These are phyloP conservation scores for Narthecium ossifragum DNA, from an alignment of 106 monocot genomes.

Conservation along the genomic window DNA sequence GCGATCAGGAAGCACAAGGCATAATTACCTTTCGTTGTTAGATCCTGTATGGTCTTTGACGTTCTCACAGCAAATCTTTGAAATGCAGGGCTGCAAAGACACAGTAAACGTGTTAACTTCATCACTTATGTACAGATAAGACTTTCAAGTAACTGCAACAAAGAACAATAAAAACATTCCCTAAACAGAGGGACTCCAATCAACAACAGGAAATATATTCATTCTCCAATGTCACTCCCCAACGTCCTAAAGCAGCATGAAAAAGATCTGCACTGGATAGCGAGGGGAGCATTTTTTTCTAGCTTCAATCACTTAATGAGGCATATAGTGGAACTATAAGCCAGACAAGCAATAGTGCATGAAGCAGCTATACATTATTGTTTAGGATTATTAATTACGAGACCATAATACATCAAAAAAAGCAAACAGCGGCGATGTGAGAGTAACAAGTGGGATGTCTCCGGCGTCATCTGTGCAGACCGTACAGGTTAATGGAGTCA, in stretches of 20 bases:
- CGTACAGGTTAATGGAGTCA: constrained; percentile 14
- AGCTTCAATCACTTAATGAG: too few relatives aligned
- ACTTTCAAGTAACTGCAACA: background rate
- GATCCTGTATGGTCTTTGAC: constrained; percentile 18
- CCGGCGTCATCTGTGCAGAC: constrained; percentile 8
- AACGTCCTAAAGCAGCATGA: constrained; percentile 38
- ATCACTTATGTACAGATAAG: background rate
- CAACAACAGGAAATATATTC: background rate
- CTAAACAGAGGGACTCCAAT: too few relatives aligned
- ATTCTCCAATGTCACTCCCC: constrained; percentile 24
- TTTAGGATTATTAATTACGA: too few relatives aligned
- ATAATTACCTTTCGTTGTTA: constrained; percentile 24
- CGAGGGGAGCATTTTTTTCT: constrained; percentile 35
- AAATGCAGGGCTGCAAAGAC: constrained; percentile 20
- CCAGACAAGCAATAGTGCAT: background rate
- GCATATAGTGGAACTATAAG: too few relatives aligned
- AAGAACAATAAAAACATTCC: too few relatives aligned
- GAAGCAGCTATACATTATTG: constrained; percentile 6
- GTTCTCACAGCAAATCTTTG: constrained; percentile 46
- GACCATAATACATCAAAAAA: background rate
- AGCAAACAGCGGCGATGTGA: background rate
- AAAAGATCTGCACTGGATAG: constrained; percentile 34
- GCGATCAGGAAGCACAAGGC: too few relatives aligned
- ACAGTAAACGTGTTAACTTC: background rate
- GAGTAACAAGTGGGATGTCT: background rate